These are phyloP conservation scores for Balakata baccata DNA, from an alignment of 345 rosid genomes.

Conservation along the genomic window DNA sequence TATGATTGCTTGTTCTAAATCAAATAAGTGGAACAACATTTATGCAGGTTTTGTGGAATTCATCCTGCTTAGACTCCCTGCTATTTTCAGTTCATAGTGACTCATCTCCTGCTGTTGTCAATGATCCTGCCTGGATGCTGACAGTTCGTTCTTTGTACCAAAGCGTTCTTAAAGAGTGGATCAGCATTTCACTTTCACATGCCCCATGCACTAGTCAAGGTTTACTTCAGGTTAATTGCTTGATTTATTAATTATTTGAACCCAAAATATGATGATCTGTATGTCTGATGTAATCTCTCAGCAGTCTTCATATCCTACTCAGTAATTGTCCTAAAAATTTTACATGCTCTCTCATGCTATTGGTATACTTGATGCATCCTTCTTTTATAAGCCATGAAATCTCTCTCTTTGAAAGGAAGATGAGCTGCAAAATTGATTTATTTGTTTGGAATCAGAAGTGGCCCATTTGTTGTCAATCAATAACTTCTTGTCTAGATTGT, in stretches of 20 bases:
- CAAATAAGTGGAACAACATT: constrained; percentile 16
- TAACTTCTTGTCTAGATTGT: constrained; percentile 4
- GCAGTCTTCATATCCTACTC: neutral
- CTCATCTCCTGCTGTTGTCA: constrained; percentile 62
- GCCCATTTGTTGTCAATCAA: neutral
- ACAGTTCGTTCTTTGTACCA: constrained; percentile 86
- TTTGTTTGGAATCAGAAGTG: neutral
- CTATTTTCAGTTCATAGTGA: constrained; percentile 74
- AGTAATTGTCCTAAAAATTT: neutral
- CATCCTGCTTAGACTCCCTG: constrained; percentile 83
- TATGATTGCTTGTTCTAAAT: constrained; percentile 16
- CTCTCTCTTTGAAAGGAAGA: neutral
- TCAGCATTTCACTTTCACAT: constrained; percentile 77
- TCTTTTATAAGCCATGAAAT: neutral
- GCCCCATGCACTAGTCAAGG: constrained; percentile 99
- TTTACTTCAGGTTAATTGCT: constrained; percentile 75
- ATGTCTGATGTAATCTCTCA: neutral
- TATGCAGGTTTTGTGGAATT: constrained; percentile 94
- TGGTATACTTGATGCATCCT: neutral
- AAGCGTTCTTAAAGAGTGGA: constrained; percentile 85
- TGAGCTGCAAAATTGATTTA: constrained; percentile 1
- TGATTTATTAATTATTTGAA: neutral
- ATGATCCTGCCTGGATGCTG: constrained; percentile 81
- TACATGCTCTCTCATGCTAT: neutral
- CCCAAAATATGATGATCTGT: neutral